phyloP scores from a whole-genome alignment of 2,329 filamentous ascomycete species.

The Cytospora paraplurivora region DNA sequence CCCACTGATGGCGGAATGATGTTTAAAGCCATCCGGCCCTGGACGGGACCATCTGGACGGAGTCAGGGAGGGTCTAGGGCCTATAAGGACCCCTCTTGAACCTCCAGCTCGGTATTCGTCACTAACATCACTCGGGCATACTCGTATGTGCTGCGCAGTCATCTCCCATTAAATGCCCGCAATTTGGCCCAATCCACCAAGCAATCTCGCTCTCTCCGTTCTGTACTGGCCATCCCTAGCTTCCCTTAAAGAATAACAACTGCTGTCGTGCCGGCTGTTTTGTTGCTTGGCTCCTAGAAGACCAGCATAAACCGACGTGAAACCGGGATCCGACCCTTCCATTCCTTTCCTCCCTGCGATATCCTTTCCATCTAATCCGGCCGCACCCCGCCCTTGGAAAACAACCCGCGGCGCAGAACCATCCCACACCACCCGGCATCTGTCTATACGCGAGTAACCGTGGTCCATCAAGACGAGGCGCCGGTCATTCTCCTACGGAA shows the following conservation, averaged over 20 bases:
- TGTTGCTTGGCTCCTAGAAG: not conserved
- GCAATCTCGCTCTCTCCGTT: slow-evolving; percentile 29
- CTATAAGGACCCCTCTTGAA: not conserved
- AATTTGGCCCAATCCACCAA: slow-evolving; percentile 29
- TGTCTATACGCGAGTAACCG: not conserved
- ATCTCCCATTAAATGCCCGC: slow-evolving; percentile 25
- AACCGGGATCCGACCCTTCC: not conserved
- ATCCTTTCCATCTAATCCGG: not conserved
- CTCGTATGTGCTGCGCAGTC: slow-evolving; percentile 12
- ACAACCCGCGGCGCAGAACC: not conserved
- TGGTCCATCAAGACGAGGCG: not conserved
- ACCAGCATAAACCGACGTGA: not conserved
- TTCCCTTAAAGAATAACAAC: slow-evolving; percentile 12
- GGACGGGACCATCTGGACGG: too few species aligned
- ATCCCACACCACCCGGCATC: not conserved
- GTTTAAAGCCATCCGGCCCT: too few species aligned
- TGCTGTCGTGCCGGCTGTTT: slow-evolving; percentile 3
- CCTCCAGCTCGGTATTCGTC: not conserved
- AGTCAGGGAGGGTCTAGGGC: too few species aligned
- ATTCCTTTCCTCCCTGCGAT: not conserved
- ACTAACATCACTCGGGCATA: not conserved
- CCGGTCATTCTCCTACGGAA: not conserved
- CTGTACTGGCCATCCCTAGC: slow-evolving; percentile 15
- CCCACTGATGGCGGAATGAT: too few species aligned
- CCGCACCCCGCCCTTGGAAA: slow-evolving; percentile 1